These are phyloP conservation scores for Lachnellula suecica DNA, from an alignment of 2,329 filamentous ascomycete genomes.

Conservation along the genomic window DNA sequence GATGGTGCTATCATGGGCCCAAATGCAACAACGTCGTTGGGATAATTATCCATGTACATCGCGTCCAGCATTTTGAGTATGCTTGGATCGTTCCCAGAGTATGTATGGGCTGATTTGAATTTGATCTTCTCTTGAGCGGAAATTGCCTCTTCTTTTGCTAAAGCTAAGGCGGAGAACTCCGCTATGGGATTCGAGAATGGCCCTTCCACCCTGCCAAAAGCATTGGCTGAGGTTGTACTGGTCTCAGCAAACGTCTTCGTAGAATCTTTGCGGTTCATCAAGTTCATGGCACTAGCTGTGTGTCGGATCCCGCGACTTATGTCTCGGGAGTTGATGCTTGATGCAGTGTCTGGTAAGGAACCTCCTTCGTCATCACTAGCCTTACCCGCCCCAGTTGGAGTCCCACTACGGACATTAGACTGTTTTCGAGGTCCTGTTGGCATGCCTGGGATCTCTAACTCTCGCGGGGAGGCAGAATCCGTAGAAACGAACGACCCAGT, in stretches of 20 bases:
- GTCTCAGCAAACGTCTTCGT: slow-evolving; percentile 64
- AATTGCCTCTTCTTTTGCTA: slow-evolving; percentile 35
- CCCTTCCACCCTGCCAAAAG: slow-evolving; percentile 62
- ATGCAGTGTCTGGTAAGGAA: slow-evolving; percentile 28
- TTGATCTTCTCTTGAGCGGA: slow-evolving; percentile 40
- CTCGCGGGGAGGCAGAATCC: too few relatives aligned
- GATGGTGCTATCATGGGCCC: slow-evolving; percentile 78
- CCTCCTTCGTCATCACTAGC: slow-evolving; percentile 32
- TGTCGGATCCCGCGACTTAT: slow-evolving; percentile 49
- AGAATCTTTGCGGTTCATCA: slow-evolving; percentile 57
- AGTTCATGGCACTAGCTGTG: slow-evolving; percentile 59
- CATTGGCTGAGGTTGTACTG: slow-evolving; percentile 61
- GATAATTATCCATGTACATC: slow-evolving; percentile 75
- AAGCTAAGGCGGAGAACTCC: slow-evolving; percentile 36
- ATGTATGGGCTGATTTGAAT: slow-evolving; percentile 72
- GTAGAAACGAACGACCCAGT: slow-evolving; percentile 21
- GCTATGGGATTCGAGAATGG: slow-evolving; percentile 35
- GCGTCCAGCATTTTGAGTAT: slow-evolving; percentile 75
- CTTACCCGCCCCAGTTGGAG: slow-evolving; percentile 17
- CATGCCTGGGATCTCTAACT: slow-evolving; percentile 11
- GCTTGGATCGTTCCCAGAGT: slow-evolving; percentile 74
- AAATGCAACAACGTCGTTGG: slow-evolving; percentile 66
- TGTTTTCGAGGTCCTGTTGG: slow-evolving; percentile 17
- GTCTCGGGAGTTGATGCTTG: slow-evolving; percentile 29
- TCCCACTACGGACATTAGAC: slow-evolving; percentile 10